A percentile compares a stretch with the other conserved stretches of the same genome.
These are phyloP conservation scores for Tetradesmus obliquus DNA, from an alignment of 139 green algal species.

Conservation along the genomic window DNA sequence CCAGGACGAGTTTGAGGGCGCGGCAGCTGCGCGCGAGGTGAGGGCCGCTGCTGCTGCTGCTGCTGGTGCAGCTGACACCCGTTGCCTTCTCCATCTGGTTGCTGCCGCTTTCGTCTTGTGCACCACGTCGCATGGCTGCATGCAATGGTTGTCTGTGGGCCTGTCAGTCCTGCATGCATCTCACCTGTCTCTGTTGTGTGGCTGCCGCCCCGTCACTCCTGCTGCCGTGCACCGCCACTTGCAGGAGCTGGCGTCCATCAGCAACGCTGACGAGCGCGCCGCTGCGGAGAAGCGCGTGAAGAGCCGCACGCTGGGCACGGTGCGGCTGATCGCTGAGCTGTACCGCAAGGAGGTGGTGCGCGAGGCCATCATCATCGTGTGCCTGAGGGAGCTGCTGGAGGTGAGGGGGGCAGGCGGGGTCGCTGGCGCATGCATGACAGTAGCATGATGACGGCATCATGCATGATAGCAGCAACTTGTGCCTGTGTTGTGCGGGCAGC, in stretches of 20 bases:
- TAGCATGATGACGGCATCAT: background rate
- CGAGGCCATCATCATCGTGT: slow-evolving; percentile 95
- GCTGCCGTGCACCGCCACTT: background rate
- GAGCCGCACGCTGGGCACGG: slow-evolving; percentile 94
- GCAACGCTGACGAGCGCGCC: slow-evolving; percentile 63
- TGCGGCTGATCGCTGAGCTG: slow-evolving; percentile 97
- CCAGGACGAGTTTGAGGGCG: slow-evolving; percentile 98
- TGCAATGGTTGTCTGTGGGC: no score
- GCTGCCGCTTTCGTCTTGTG: no score
- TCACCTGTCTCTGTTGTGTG: background rate
- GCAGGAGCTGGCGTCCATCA: slow-evolving; percentile 62
- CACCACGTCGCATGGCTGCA: no score
- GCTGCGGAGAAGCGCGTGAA: slow-evolving; percentile 77
- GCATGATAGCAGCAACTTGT: background rate
- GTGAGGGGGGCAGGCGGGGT: background rate
- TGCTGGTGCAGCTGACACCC: background rate
- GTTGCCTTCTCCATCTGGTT: no score
- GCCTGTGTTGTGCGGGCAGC: background rate
- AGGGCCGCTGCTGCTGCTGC: background rate
- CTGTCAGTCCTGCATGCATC: no score
- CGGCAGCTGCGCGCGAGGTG: slow-evolving; percentile 71
- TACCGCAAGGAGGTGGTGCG: slow-evolving; percentile 94
- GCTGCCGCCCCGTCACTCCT: background rate
- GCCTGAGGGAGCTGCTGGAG: slow-evolving; percentile 86
- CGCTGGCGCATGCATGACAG: background rate